A percentile compares a stretch with the other conserved stretches of the same genome.
phyloP scores from a whole-genome alignment of 2,329 filamentous ascomycete species.

The Fonsecaea monophora region DNA sequence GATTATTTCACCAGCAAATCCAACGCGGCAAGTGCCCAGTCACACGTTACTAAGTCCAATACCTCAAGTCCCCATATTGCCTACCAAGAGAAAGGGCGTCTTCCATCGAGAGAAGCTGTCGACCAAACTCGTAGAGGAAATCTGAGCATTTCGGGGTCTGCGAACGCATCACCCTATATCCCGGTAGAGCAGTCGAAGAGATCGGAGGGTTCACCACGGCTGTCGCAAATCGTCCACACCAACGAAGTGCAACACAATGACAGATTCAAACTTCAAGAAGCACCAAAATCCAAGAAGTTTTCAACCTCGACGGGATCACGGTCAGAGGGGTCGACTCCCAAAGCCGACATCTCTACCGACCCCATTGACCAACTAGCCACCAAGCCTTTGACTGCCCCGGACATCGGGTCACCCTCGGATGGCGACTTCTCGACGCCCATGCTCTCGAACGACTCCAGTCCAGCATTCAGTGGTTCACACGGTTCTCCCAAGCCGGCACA shows the following conservation, averaged over 20 bases:
- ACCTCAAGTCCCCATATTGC: conserved; percentile 80
- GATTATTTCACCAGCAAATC: conserved; percentile 64
- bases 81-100: conserved; percentile 82
- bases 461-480: conserved; percentile 60
- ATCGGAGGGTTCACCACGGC: conserved; percentile 29
- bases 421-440: conserved; percentile 51
- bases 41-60: conserved; percentile 42
- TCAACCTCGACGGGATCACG: conserved; percentile 50
- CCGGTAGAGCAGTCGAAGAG: conserved; percentile 23
- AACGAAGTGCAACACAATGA: conserved; percentile 49
- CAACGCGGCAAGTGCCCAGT: conserved; percentile 45
- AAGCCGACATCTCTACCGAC: conserved; percentile 25
- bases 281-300: conserved; percentile 68
- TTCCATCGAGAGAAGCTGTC: conserved; percentile 42
- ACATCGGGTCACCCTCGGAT: conserved; percentile 43
- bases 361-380: conserved; percentile 27
- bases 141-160: conserved; percentile 37
- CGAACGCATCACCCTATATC: conserved; percentile 31
- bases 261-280: conserved; percentile 81
- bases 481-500: conserved; percentile 48
- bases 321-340: conserved; percentile 36
- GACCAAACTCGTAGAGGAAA: conserved; percentile 49
- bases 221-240: conserved; percentile 27
- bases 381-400: conserved; percentile 39
- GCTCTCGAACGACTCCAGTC: conserved; percentile 66